These are phyloP conservation scores for Platanthera zijinensis DNA, from an alignment of 106 monocot species.

Conservation along the genomic window DNA sequence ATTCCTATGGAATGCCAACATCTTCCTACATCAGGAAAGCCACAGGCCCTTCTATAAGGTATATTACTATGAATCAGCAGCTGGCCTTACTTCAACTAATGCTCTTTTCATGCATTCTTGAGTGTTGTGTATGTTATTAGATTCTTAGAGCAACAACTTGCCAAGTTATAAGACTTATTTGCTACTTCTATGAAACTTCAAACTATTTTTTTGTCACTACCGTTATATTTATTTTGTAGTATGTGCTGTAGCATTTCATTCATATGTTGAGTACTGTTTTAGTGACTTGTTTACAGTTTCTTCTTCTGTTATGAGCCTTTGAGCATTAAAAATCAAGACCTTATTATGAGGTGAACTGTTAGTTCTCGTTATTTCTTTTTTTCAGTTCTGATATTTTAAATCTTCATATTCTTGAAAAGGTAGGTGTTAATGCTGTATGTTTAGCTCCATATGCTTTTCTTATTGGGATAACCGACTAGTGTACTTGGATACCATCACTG, in stretches of 20 bases:
- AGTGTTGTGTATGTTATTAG: not conserved
- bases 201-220: not conserved
- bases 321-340: not conserved
- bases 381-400: not conserved
- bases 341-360: not conserved
- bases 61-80: not conserved
- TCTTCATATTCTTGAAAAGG: no score
- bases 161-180: not conserved
- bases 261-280: not conserved
- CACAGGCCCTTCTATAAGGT: constrained; percentile 12
- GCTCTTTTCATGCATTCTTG: not conserved
- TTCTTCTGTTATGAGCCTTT: not conserved
- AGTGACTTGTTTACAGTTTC: not conserved
- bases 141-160: not conserved
- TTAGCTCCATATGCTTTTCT: no score
- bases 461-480: no score
- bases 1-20: constrained; percentile 9
- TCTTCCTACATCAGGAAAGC: constrained; percentile 3
- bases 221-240: not conserved
- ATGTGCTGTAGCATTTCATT: no score
- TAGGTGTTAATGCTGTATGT: no score
- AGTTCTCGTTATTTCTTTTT: not conserved
- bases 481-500: no score
- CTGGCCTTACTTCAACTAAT: not conserved
- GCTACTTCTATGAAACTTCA: not conserved